Base-by-base conservation (phyloP, 768 basidiomycete species). In the Suillus paluster region DNA sequence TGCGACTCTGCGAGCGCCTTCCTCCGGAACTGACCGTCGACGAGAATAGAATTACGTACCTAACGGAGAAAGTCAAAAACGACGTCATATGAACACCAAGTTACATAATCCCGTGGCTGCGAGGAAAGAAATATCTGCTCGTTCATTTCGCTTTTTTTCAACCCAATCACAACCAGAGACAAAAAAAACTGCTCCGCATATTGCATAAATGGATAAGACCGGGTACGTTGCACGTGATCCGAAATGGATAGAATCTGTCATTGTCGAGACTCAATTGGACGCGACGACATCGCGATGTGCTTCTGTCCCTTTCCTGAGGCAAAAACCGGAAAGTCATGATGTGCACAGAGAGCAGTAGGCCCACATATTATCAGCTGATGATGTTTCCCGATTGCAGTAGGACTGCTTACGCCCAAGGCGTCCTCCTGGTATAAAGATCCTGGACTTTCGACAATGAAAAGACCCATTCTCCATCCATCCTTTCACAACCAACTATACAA, bases 341-440 rank as follows among this genome's bases (percentile, higher is more conserved):
- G 46, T 42, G 10, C 39, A 39, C 38, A 21, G 7, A 39, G n/a
- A n/a, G n/a, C n/a, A n/a, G 59, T n/a, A 38, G 46, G 52, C 48
- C 36, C 60, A 41, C 63, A 62, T 19, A 6, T 27, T 15, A 53
- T 67, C 68, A 68, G 65, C 57, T 69, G 68, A 69, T 56, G 30
- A 61, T 52, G 8, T 44, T 14, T 52, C 57, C 58, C 60, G 27
- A 33, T 64, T 50, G 17, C 9, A 49, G 63, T 34, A 57, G 17
- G 39, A 17, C 55, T 55, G 55, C 46, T 56, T 57, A 48, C 44
- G 53, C 63, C 49, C 63, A 23, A 48, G 46, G 27, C 21, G 5
- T 39, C 21, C 30, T 23, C 36, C n/a, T n/a, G n/a, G n/a, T 70
- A 72, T 73, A 72, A 72, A 71, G 57, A 27, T 59, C 23, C 49